These are phyloP conservation scores for Senna tora DNA, from an alignment of 306 rosid genomes.

Conservation along the genomic window DNA sequence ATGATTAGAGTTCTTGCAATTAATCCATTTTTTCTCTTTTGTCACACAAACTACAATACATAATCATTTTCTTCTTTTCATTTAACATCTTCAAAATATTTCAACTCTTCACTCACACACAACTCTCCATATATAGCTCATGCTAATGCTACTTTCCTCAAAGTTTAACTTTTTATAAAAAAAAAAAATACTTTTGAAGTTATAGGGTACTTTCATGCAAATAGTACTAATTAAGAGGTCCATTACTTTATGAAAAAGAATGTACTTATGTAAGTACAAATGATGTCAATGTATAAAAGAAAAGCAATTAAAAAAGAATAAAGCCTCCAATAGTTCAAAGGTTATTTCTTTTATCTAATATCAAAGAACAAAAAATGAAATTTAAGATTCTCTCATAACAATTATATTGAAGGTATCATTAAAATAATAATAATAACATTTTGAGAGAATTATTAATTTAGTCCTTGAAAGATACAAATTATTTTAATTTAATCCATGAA, in stretches of 20 bases:
- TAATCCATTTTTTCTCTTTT: too few relatives aligned
- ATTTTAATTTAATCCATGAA: too few relatives aligned
- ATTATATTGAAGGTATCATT: not conserved
- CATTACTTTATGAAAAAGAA: not conserved
- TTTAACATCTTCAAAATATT: conserved; percentile 7
- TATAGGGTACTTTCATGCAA: not conserved
- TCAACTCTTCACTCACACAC: conserved; percentile 12
- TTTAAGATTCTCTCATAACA: not conserved
- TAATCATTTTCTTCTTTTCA: conserved; percentile 21
- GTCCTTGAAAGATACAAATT: too few relatives aligned
- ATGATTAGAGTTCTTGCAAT: conserved; percentile 49
- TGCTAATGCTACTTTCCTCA: conserved; percentile 16
- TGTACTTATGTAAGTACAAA: conserved; percentile 4
- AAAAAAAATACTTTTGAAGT: too few relatives aligned
- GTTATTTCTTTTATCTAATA: not conserved
- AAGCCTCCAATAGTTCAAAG: not conserved
- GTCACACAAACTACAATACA: too few relatives aligned
- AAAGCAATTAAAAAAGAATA: not conserved
- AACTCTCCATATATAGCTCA: conserved; percentile 11
- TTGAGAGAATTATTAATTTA: too few relatives aligned
- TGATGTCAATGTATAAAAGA: conserved; percentile 12
- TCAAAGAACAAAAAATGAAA: not conserved
- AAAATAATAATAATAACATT: too few relatives aligned
- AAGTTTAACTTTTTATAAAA: not conserved
- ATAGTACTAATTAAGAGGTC: not conserved